Evolutionary conservation across 768 basidiomycete genomes (phyloP).

Genomic region (Hygrocybe coccinea): DNA sequence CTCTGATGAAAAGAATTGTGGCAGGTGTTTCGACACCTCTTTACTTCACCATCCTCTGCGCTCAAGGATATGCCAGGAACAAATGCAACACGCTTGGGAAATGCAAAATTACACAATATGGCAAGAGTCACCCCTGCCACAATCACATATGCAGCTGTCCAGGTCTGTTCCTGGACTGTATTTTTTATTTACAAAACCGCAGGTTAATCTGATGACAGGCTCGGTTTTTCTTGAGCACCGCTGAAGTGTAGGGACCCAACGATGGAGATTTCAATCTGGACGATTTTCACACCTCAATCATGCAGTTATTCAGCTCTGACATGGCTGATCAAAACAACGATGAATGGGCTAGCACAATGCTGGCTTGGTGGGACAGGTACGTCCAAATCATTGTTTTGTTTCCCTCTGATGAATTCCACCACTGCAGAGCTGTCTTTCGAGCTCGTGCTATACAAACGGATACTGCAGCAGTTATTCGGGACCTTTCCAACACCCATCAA

Average conservation of each 20-base stretch:
- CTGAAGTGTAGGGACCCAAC: conserved; percentile 7
- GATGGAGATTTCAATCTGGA: conserved; percentile 20
- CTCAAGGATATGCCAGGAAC: background rate
- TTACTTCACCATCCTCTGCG: background rate
- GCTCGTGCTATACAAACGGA: too few species aligned
- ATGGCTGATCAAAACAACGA: background rate
- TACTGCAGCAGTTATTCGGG: too few species aligned
- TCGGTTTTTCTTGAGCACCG: conserved; percentile 19
- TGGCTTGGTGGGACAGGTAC: conserved; percentile 9
- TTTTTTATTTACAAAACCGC: too few species aligned
- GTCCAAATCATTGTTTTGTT: background rate
- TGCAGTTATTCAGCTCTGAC: conserved; percentile 17
- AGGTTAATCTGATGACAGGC: conserved; percentile 8
- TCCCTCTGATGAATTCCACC: too few species aligned
- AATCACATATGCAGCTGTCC: conserved; percentile 29
- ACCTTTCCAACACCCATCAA: too few species aligned
- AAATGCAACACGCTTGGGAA: background rate
- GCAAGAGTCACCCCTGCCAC: conserved; percentile 20
- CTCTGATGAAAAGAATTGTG: background rate
- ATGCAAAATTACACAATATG: conserved; percentile 9
- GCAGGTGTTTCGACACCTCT: conserved; percentile 10
- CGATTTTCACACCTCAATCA: conserved; percentile 16
- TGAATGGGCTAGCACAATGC: background rate
- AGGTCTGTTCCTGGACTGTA: conserved; percentile 15
- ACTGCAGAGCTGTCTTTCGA: too few species aligned